Percentiles rank a stretch among this genome's conserved stretches.
These are phyloP conservation scores for Adansonia madagascariensis DNA, from an alignment of 441 rosid species.

Conservation along the genomic window DNA sequence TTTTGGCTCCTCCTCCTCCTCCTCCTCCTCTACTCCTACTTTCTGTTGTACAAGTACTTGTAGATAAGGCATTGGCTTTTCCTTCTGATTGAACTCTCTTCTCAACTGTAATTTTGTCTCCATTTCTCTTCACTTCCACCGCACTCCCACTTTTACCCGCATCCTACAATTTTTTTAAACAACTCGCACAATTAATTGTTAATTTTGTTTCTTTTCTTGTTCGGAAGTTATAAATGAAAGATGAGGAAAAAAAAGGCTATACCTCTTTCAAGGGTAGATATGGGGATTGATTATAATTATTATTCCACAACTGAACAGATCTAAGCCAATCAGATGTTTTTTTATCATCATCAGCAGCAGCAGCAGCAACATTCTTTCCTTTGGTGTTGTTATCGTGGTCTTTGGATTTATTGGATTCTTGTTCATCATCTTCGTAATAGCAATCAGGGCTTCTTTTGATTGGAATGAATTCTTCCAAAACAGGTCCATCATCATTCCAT, in stretches of 20 bases:
- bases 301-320: conserved; percentile 89
- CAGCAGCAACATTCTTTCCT: conserved; percentile 24
- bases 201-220: too few species aligned
- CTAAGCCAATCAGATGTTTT: conserved; percentile 94
- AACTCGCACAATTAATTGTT: too few species aligned
- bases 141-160: conserved; percentile 50
- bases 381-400: background rate
- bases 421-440: conserved; percentile 48
- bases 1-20: conserved; percentile 25
- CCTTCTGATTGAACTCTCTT: conserved; percentile 34
- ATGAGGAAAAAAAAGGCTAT: background rate
- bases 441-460: conserved; percentile 45
- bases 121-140: conserved; percentile 68
- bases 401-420: conserved; percentile 41
- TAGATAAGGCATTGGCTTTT: conserved; percentile 38
- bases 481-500: conserved; percentile 57
- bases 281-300: conserved; percentile 46
- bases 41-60: conserved; percentile 46
- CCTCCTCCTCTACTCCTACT: conserved; percentile 25
- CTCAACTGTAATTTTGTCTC: conserved; percentile 42
- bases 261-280: conserved; percentile 55
- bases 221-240: too few species aligned
- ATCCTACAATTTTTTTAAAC: too few species aligned
- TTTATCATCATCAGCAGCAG: conserved; percentile 36
- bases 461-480: conserved; percentile 84